Evolutionary conservation across 2,329 filamentous ascomycete species (phyloP).

Genomic region (Saccharata proteae): DNA sequence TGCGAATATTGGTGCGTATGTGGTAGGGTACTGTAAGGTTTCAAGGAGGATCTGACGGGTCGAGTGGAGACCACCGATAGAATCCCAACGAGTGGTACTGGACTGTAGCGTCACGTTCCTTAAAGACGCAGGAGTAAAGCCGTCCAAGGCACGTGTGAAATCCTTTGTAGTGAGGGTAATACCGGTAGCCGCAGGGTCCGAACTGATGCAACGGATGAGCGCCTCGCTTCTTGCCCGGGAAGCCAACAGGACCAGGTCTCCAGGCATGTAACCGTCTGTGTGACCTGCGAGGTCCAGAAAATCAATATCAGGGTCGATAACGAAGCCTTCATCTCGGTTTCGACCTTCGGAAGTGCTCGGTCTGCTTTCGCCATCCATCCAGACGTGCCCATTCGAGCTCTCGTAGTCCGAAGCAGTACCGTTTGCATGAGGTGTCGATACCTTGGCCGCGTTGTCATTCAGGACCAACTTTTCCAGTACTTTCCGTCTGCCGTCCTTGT

Average conservation of each 20-base stretch:
- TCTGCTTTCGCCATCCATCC: conserved; percentile 61
- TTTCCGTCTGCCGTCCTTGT: conserved; percentile 76
- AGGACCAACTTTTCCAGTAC: conserved; percentile 67
- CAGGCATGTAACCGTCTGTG: conserved; percentile 97
- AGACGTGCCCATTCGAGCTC: conserved; percentile 30
- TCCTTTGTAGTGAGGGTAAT: conserved; percentile 61
- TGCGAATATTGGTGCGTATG: conserved; percentile 94
- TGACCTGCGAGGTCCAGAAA: conserved; percentile 86
- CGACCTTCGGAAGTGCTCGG: conserved; percentile 22
- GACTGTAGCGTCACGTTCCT: conserved; percentile 90
- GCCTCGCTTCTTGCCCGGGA: conserved; percentile 84
- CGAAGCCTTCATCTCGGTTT: conserved; percentile 41
- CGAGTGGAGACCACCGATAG: conserved; percentile 76
- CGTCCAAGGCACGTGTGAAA: conserved; percentile 74
- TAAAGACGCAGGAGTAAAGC: conserved; percentile 88
- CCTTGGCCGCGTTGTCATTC: background rate
- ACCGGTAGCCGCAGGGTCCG: conserved; percentile 17
- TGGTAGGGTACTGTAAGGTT: conserved; percentile 92
- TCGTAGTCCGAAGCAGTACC: conserved; percentile 7
- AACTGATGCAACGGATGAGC: conserved; percentile 65
- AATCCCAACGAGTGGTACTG: conserved; percentile 82
- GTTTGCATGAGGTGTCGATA: conserved; percentile 7
- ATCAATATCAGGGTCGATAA: conserved; percentile 66
- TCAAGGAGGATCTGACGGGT: conserved; percentile 88
- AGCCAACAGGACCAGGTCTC: conserved; percentile 76